phyloP scores from a whole-genome alignment of 495 filamentous ascomycete species.

The Penicillium lagena region DNA sequence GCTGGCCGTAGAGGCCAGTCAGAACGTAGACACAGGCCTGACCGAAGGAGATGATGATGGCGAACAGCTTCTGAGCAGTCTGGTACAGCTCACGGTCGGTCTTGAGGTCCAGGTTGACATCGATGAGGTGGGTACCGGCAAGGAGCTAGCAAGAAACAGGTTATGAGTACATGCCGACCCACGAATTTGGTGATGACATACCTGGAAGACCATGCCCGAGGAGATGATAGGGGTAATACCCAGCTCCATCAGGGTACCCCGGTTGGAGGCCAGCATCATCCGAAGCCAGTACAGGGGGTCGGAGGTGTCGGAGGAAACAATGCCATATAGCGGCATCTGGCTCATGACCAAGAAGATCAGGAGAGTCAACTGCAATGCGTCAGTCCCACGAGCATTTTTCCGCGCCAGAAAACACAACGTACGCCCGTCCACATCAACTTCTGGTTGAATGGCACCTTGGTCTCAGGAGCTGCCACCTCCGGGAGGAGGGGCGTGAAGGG shows the following conservation, averaged over 20 bases:
- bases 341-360: conserved; percentile 99
- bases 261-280: conserved; percentile 99
- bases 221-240: conserved; percentile 99
- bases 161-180: conserved; percentile 11
- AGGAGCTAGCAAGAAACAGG: conserved; percentile 53
- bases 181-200: conserved; percentile 19
- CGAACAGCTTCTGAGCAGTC: conserved; percentile 99
- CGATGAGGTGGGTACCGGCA: conserved; percentile 98
- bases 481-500: conserved; percentile 98
- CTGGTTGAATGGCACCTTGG: conserved; percentile 96
- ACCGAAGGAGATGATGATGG: conserved; percentile 94
- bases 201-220: conserved; percentile 99
- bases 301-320: conserved; percentile 92
- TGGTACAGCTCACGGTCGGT: conserved; percentile 99
- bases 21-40: conserved; percentile 96
- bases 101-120: conserved; percentile 99
- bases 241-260: conserved; percentile 97
- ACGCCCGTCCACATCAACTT: conserved; percentile 99
- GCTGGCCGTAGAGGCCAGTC: conserved; percentile 95
- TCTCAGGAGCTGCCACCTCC: conserved; percentile 95
- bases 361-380: conserved; percentile 64
- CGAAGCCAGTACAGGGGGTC: conserved; percentile 99
- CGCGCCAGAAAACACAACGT: conserved; percentile 20
- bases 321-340: conserved; percentile 97
- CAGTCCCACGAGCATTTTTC: conserved; percentile 24